Percentiles rank a stretch among this genome's conserved stretches.
phyloP scores from a whole-genome alignment of 2,329 filamentous ascomycete genomes.

The Ambrosiella xylebori region DNA sequence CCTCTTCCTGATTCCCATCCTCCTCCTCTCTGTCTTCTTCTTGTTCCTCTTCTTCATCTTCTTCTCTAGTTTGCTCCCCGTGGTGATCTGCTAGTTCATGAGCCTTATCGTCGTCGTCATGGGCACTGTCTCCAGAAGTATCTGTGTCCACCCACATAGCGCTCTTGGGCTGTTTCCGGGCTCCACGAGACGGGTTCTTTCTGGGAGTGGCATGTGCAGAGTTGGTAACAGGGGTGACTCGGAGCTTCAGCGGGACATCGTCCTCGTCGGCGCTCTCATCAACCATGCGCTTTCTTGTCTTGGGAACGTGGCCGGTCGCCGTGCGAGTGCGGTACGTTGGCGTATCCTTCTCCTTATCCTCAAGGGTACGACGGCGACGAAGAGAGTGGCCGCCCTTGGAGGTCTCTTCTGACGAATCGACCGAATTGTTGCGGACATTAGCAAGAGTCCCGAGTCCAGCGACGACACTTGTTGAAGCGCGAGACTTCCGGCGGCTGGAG shows the following conservation, averaged over 20 bases:
- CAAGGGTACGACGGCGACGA: constrained; percentile 37
- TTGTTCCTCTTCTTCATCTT: not conserved
- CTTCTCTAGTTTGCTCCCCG: not conserved
- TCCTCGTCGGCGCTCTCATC: constrained; percentile 5
- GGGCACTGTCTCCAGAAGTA: not conserved
- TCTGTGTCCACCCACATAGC: constrained; percentile 7
- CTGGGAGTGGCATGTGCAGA: constrained; percentile 5
- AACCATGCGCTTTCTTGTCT: constrained; percentile 9
- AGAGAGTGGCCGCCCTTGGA: constrained; percentile 40
- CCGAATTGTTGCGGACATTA: not conserved
- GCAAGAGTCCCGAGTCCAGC: not conserved
- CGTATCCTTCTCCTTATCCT: constrained; percentile 32
- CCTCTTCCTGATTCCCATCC: not conserved
- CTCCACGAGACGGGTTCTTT: constrained; percentile 9
- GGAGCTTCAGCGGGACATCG: constrained; percentile 4
- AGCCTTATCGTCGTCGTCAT: not conserved
- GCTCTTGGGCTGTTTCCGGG: constrained; percentile 7
- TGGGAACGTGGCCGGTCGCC: constrained; percentile 5
- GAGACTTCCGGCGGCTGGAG: not conserved
- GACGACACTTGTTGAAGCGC: not conserved
- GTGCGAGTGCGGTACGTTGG: constrained; percentile 14
- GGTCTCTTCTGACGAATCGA: not conserved
- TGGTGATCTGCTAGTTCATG: not conserved
- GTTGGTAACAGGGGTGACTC: not conserved
- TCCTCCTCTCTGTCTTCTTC: not conserved